phyloP scores from a whole-genome alignment of 116 monocot species.

The Iris pallida region DNA sequence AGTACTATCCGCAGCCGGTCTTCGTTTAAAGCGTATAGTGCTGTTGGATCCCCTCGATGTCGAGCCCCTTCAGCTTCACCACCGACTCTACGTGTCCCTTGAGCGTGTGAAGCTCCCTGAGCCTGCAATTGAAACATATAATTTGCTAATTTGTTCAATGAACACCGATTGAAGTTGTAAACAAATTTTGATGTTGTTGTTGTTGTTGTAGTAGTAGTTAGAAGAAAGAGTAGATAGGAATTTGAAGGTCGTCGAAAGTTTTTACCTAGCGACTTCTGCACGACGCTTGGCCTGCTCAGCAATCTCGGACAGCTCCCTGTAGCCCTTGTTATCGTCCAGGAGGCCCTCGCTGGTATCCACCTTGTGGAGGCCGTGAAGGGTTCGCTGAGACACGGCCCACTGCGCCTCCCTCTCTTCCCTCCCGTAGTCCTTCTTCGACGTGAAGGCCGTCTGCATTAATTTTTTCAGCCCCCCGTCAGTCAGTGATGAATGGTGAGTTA shows the following conservation, averaged over 20 bases:
- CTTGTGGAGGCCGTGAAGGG: conserved; percentile 52
- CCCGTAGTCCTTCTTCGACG: conserved; percentile 64
- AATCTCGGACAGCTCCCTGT: conserved; percentile 49
- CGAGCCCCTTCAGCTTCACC: conserved; percentile 75
- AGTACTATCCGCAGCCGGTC: no score
- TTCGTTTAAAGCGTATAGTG: conserved; percentile 54
- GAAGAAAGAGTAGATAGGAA: no score
- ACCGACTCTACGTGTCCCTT: conserved; percentile 85
- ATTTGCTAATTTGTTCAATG: neutral
- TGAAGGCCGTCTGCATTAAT: conserved; percentile 62
- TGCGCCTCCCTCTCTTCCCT: conserved; percentile 62
- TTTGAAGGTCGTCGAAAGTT: no score
- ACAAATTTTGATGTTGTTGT: no score
- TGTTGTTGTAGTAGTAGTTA: no score
- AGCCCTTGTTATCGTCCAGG: conserved; percentile 31
- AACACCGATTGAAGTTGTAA: no score
- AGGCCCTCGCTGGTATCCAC: conserved; percentile 14
- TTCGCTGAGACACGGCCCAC: conserved; percentile 63
- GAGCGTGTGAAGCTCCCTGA: conserved; percentile 61
- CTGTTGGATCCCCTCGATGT: conserved; percentile 60
- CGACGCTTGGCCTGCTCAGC: conserved; percentile 75
- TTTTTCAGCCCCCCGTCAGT: neutral
- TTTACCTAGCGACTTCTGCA: conserved; percentile 54
- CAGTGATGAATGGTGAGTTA: no score
- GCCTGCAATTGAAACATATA: conserved; percentile 21